Evolutionary conservation across 2,329 filamentous ascomycete genomes (phyloP).

Genomic region (Alternaria burnsii): DNA sequence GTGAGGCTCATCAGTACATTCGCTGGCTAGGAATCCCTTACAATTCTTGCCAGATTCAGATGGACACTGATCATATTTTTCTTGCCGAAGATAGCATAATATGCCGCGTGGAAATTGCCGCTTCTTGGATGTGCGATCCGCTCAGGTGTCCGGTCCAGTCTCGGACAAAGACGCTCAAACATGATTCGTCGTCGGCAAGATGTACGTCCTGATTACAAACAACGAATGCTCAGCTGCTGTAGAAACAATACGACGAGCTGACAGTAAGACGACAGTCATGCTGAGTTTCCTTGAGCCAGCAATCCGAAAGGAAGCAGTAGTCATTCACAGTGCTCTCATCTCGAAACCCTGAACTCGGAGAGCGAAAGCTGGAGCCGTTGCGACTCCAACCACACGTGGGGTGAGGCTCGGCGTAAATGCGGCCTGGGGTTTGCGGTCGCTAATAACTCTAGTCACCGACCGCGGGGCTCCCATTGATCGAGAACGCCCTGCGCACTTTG

Average conservation of each 20-base stretch:
- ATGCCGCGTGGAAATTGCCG: background rate
- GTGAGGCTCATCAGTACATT: background rate
- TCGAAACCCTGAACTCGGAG: background rate
- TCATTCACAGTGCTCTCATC: background rate
- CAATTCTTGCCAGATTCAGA: background rate
- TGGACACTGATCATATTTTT: background rate
- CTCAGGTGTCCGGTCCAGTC: background rate
- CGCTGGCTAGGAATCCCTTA: background rate
- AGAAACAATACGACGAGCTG: background rate
- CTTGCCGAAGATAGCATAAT: conserved; percentile 1
- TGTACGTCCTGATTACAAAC: conserved; percentile 5
- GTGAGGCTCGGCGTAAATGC: conserved; percentile 14
- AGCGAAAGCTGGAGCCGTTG: background rate
- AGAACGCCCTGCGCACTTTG: conserved; percentile 15
- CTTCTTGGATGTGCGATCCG: background rate
- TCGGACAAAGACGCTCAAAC: background rate
- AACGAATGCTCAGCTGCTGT: background rate
- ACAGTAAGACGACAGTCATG: background rate
- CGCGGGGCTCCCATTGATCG: conserved; percentile 27
- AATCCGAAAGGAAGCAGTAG: background rate
- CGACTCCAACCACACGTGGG: conserved; percentile 11
- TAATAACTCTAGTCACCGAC: conserved; percentile 22
- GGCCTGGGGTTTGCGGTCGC: conserved; percentile 16
- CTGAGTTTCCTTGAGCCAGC: background rate
- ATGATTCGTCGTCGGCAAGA: background rate